Evolutionary conservation across 495 filamentous ascomycete genomes (phyloP).

Genomic region (Thermothielavioides terrestris): DNA sequence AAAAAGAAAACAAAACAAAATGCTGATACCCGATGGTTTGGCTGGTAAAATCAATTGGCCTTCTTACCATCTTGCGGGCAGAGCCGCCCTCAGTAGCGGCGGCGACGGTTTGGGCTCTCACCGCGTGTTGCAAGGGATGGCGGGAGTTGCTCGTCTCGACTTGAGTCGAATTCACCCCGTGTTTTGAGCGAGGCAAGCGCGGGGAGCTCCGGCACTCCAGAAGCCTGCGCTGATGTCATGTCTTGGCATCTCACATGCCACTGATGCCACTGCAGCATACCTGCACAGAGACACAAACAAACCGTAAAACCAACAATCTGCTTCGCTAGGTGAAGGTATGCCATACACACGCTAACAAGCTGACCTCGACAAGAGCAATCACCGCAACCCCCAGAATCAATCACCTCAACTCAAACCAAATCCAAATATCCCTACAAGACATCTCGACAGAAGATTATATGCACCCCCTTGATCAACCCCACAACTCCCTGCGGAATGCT

Average conservation of each 20-base stretch:
- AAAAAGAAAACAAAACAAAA: no score
- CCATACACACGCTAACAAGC: constrained; percentile 4
- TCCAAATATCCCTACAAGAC: background rate
- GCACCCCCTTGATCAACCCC: background rate
- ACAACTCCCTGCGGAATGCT: constrained; percentile 6
- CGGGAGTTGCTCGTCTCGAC: no score
- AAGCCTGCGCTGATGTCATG: constrained; percentile 6
- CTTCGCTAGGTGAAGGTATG: background rate
- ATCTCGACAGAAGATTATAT: constrained; percentile 4
- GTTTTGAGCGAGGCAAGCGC: no score
- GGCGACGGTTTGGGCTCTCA: no score
- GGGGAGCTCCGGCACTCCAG: constrained; percentile 4
- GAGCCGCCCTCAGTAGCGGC: no score
- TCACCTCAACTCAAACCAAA: background rate
- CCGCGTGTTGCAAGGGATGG: no score
- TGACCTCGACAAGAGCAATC: no score
- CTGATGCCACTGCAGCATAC: background rate
- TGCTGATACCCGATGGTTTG: no score
- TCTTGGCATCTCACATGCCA: constrained; percentile 5
- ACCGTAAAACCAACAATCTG: background rate
- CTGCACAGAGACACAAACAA: background rate
- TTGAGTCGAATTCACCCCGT: no score
- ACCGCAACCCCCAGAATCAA: no score
- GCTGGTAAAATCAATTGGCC: no score
- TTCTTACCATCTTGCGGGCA: no score